phyloP scores from a whole-genome alignment of 306 rosid species.

The Cicer cuneatum region DNA sequence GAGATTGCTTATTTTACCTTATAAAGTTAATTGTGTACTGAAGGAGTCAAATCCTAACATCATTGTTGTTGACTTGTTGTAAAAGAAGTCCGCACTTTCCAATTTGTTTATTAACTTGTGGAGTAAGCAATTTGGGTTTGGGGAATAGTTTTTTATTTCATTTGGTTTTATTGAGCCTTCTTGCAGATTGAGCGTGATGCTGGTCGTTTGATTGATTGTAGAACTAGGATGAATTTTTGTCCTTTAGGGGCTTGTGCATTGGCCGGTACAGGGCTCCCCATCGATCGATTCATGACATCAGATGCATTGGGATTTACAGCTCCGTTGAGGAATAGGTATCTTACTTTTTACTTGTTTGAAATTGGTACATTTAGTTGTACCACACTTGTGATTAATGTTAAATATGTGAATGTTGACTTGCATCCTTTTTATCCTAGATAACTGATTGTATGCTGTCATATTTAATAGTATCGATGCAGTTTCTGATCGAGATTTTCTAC shows the following conservation, averaged over 20 bases:
- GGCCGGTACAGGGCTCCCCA: constrained; percentile 99
- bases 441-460: constrained; percentile 39
- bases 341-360: constrained; percentile 21
- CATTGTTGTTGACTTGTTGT: neutral
- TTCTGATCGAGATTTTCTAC: constrained; percentile 91
- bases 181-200: constrained; percentile 94
- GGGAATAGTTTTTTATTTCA: neutral
- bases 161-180: constrained; percentile 25
- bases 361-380: constrained; percentile 9
- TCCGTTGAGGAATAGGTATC: constrained; percentile 92
- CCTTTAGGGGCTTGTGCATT: constrained; percentile 98
- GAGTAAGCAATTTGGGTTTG: neutral
- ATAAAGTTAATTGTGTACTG: neutral
- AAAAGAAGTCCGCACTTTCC: neutral
- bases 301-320: constrained; percentile 80
- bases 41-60: neutral
- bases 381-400: neutral
- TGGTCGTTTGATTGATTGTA: constrained; percentile 85
- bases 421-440: neutral
- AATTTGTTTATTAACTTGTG: neutral
- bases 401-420: constrained; percentile 22
- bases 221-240: constrained; percentile 82
- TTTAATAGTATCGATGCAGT: constrained; percentile 87
- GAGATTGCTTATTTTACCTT: neutral
- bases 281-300: constrained; percentile 96